phyloP scores from a whole-genome alignment of 495 filamentous ascomycete species.

The Coniosporium apollinis region DNA sequence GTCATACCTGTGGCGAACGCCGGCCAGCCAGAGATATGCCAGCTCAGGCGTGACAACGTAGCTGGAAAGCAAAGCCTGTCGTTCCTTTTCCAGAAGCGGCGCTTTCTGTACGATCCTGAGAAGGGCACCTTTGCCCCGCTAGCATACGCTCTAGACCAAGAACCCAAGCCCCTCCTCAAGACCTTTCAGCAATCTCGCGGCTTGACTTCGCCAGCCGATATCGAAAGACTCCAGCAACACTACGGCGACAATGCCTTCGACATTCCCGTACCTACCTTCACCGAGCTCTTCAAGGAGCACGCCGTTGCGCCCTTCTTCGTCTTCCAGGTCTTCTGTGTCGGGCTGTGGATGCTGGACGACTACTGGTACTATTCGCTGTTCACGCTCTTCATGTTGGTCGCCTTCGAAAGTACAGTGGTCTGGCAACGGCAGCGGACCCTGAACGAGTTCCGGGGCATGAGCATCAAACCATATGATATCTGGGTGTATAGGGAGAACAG shows the following conservation, averaged over 20 bases:
- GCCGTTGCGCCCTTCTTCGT: constrained; percentile 98
- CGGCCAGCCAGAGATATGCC: constrained; percentile 76
- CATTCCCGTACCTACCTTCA: constrained; percentile 89
- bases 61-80: constrained; percentile 60
- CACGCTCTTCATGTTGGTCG: constrained; percentile 93
- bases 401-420: constrained; percentile 95
- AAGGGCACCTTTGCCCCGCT: constrained; percentile 59
- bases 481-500: constrained; percentile 73
- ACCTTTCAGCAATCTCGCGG: constrained; percentile 66
- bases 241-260: constrained; percentile 97
- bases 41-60: constrained; percentile 55
- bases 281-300: constrained; percentile 94
- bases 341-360: constrained; percentile 96
- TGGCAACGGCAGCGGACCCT: constrained; percentile 98
- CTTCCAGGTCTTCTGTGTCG: constrained; percentile 97
- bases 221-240: constrained; percentile 66
- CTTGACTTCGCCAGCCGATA: constrained; percentile 49
- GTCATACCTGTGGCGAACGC: constrained; percentile 83
- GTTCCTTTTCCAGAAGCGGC: constrained; percentile 95
- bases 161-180: constrained; percentile 60
- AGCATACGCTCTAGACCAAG: constrained; percentile 66
- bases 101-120: constrained; percentile 68
- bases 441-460: constrained; percentile 96
- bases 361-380: constrained; percentile 99
- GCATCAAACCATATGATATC: constrained; percentile 91